A percentile compares a stretch with the other conserved stretches of the same genome.
phyloP scores from a whole-genome alignment of 805 yeast species.

The Lipomyces anomalus region DNA sequence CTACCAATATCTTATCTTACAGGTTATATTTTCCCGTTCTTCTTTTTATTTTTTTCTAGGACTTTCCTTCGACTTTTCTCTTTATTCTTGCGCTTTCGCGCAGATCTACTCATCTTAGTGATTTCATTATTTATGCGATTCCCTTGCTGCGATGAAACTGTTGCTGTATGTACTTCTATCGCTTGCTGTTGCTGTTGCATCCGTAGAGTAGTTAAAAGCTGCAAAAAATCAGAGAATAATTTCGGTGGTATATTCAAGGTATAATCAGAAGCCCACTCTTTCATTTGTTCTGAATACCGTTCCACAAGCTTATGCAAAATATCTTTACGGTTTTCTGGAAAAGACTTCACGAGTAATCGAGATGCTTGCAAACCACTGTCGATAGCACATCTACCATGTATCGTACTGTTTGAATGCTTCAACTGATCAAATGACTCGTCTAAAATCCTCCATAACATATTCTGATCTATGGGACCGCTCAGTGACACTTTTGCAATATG shows the following conservation, averaged over 20 bases:
- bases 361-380: neutral
- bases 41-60: too few relatives aligned
- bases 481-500: constrained; percentile 43
- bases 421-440: neutral
- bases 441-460: neutral
- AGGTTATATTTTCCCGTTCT: too few relatives aligned
- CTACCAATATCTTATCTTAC: too few relatives aligned
- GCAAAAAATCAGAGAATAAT: neutral
- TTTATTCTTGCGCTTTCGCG: too few relatives aligned
- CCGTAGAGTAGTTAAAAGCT: neutral
- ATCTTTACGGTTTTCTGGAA: neutral
- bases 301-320: neutral
- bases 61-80: too few relatives aligned
- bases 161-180: too few relatives aligned
- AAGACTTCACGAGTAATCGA: neutral
- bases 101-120: too few relatives aligned
- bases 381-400: neutral
- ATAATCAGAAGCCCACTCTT: neutral
- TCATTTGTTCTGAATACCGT: neutral
- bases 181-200: neutral
- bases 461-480: neutral
- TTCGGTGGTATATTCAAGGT: neutral
- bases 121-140: too few relatives aligned
- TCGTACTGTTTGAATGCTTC: neutral
- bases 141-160: too few relatives aligned